A percentile compares a stretch with the other conserved stretches of the same genome.
These are phyloP conservation scores for Phylloporus scabripes DNA, from an alignment of 768 basidiomycete species.

Conservation along the genomic window DNA sequence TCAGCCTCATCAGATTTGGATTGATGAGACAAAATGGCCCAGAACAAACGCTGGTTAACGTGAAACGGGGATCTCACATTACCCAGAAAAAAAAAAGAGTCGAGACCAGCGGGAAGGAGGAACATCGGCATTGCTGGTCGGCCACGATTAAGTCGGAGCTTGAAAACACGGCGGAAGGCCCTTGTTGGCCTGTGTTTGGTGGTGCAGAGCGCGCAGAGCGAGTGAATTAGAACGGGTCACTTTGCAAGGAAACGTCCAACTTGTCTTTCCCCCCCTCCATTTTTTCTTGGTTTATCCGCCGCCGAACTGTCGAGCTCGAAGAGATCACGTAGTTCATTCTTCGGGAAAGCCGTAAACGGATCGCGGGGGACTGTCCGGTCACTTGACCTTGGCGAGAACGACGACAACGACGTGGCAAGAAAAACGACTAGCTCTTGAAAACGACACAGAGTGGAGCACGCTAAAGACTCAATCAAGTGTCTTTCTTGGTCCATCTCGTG, in stretches of 20 bases:
- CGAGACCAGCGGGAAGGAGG: background rate
- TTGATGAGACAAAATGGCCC: background rate
- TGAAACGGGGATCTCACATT: background rate
- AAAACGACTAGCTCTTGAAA: slow-evolving; percentile 14
- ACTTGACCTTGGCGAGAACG: slow-evolving; percentile 1
- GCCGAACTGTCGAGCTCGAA: slow-evolving; percentile 16
- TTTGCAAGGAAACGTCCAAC: slow-evolving; percentile 19
- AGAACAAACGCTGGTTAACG: background rate
- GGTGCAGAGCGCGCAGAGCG: slow-evolving; percentile 14
- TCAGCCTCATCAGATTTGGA: no score
- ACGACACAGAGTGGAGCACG: slow-evolving; percentile 10
- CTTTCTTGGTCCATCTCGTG: slow-evolving; percentile 6
- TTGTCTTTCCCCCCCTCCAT: slow-evolving; percentile 10
- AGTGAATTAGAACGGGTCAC: slow-evolving; percentile 11
- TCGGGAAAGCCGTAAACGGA: background rate
- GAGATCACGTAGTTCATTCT: background rate
- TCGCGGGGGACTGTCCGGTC: slow-evolving; percentile 5
- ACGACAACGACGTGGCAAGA: slow-evolving; percentile 10
- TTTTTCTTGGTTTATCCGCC: slow-evolving; percentile 10
- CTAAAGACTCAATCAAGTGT: slow-evolving; percentile 1
- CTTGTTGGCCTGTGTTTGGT: slow-evolving; percentile 27
- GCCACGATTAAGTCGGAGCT: slow-evolving; percentile 17
- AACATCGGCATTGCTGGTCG: background rate
- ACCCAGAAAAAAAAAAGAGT: background rate
- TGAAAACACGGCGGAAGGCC: slow-evolving; percentile 15